These are phyloP conservation scores for Triticum aestivum DNA, from an alignment of 176 grass and related monocot genomes.

Conservation along the genomic window IWGSC_CS_RefSeq_v2.1 NC_057808.1:276322501-276323000, in stretches of 20 bases:
- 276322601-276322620: conserved; percentile 59
- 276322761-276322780: conserved; percentile 40
- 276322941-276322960: conserved; percentile 78
- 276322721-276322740: conserved; percentile 61
- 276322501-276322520: conserved; percentile 82
- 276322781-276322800: conserved; percentile 56
- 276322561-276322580: conserved; percentile 75
- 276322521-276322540: conserved; percentile 76
- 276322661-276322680: conserved; percentile 68
- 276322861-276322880: conserved; percentile 82
- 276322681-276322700: conserved; percentile 55
- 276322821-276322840: conserved; percentile 78
- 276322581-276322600: conserved; percentile 66
- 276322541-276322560: conserved; percentile 89
- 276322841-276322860: conserved; percentile 91
- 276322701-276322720: conserved; percentile 68
- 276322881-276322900: conserved; percentile 82
- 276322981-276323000: conserved; percentile 20
- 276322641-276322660: conserved; percentile 61
- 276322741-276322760: conserved; percentile 54
- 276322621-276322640: conserved; percentile 55
- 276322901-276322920: conserved; percentile 94
- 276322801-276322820: conserved; percentile 67
- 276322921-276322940: conserved; percentile 77
- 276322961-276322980: conserved; percentile 39